Evolutionary conservation across 2,329 filamentous ascomycete genomes (phyloP).

Genomic region (Rhynchosporium secalis): DNA sequence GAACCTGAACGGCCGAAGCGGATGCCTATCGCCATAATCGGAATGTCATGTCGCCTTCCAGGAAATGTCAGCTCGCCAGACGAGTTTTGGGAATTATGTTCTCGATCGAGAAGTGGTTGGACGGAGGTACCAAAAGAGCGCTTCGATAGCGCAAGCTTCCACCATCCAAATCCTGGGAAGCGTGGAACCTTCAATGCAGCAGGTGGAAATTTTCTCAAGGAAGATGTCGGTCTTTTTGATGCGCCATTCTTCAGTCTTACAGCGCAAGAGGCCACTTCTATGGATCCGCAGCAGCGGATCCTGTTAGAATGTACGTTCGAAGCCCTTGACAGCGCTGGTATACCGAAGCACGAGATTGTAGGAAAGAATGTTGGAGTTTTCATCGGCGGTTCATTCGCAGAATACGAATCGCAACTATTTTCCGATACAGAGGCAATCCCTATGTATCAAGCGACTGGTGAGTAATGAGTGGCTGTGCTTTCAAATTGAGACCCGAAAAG

Average conservation of each 20-base stretch:
- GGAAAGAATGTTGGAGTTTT: slow-evolving; percentile 46
- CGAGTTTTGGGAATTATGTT: slow-evolving; percentile 44
- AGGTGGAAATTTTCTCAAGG: slow-evolving; percentile 35
- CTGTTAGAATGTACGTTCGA: slow-evolving; percentile 36
- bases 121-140: slow-evolving; percentile 40
- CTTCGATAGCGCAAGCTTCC: slow-evolving; percentile 54
- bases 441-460: slow-evolving; percentile 52
- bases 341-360: slow-evolving; percentile 30
- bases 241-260: slow-evolving; percentile 39
- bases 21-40: slow-evolving; percentile 42
- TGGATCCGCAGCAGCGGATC: slow-evolving; percentile 39
- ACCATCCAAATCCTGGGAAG: slow-evolving; percentile 48
- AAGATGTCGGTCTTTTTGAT: slow-evolving; percentile 36
- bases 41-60: slow-evolving; percentile 44
- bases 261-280: slow-evolving; percentile 36
- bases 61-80: slow-evolving; percentile 43
- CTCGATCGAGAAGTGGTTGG: slow-evolving; percentile 43
- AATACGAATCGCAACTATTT: slow-evolving; percentile 27
- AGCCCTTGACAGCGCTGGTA: slow-evolving; percentile 36
- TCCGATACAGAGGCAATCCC: slow-evolving; percentile 51
- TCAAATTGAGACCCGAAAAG: too few relatives aligned
- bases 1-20: slow-evolving; percentile 24
- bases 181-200: slow-evolving; percentile 34
- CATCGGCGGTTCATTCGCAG: slow-evolving; percentile 48
- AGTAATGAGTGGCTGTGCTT: background rate